Evolutionary conservation across 2,329 filamentous ascomycete species (phyloP).

Genomic region (Sordariomycetes sp.): DNA sequence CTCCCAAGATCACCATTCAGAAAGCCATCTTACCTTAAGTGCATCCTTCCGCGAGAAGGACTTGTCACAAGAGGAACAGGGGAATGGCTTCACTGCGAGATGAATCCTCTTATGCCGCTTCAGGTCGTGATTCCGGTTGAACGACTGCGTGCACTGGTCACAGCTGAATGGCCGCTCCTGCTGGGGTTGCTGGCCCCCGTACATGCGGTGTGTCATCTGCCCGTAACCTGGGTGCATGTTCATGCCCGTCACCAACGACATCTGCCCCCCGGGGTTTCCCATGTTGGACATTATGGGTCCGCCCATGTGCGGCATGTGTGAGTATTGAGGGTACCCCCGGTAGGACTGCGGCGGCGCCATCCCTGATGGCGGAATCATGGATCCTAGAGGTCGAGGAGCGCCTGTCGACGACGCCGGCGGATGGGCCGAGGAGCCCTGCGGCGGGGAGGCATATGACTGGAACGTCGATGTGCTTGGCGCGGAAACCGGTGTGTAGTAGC

Average conservation of each 20-base stretch:
- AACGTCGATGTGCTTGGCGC: not conserved
- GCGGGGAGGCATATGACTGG: conserved; percentile 2
- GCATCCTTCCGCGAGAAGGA: conserved; percentile 95
- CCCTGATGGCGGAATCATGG: conserved; percentile 7
- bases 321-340: conserved; percentile 25
- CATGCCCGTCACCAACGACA: conserved; percentile 50
- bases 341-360: conserved; percentile 39
- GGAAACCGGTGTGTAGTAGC: conserved; percentile 6
- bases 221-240: conserved; percentile 27
- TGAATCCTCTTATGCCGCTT: conserved; percentile 96
- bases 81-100: conserved; percentile 88
- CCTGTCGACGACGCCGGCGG: conserved; percentile 14
- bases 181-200: conserved; percentile 23
- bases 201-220: conserved; percentile 41
- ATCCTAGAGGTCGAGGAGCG: conserved; percentile 15
- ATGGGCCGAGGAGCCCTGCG: conserved; percentile 1
- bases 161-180: conserved; percentile 88
- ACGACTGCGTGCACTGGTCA: conserved; percentile 81
- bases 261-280: conserved; percentile 56
- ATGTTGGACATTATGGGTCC: conserved; percentile 68
- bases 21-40: conserved; percentile 58
- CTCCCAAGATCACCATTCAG: not conserved
- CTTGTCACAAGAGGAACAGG: conserved; percentile 84
- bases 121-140: conserved; percentile 91
- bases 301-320: conserved; percentile 7